Base-by-base conservation (phyloP, 1,139 yeast species). In the Scheffersomyces titani region DNA sequence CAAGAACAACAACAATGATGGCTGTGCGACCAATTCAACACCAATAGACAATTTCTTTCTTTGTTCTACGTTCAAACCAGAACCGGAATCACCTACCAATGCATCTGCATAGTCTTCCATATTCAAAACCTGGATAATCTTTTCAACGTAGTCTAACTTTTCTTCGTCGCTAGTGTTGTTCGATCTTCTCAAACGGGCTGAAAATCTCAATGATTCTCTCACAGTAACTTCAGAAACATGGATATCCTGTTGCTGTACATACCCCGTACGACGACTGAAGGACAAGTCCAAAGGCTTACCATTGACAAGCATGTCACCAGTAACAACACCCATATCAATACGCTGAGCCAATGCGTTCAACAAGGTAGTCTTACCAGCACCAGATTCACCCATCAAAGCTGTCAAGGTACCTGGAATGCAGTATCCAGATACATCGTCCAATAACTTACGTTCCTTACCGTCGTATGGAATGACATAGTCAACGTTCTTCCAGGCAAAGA, bases 351-450 rank as follows among this genome's bases (percentile, higher is more conserved):
- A 75, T 52, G 81, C 81, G 64, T 85, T 85, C 59, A 86, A 75
- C 59, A 86, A 73, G 6, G 90, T 86, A 1, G 90, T 86, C 69
- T 86, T 86, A 67, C 90, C 90, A 51, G 89, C 89, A 66, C 90
- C 90, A 30, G 89, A 85, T 60, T 83, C 88, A 61, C 90, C 90
- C 89, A 86, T 85, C 50, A 86, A 70, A 30, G 87, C 87, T 52
- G 86, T 83, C 75, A 84, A 70, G 44, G 86, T 82, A 62, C 90
- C 90, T 18, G 90, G 90, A 60, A 84, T 82, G 64, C 86, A 87
- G 69, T 78, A 87, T 49, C 91, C 92, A 61, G 84, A 85, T 53
- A 87, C 82, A 66, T 82, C 77, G 59, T 84, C 81, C 60, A 87
- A 71, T 52, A 85, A 70, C 62, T 76, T 76, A 46, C 49, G 49